These are phyloP conservation scores for Candida boidinii DNA, from an alignment of 805 yeast genomes.

Conservation along the genomic window DNA sequence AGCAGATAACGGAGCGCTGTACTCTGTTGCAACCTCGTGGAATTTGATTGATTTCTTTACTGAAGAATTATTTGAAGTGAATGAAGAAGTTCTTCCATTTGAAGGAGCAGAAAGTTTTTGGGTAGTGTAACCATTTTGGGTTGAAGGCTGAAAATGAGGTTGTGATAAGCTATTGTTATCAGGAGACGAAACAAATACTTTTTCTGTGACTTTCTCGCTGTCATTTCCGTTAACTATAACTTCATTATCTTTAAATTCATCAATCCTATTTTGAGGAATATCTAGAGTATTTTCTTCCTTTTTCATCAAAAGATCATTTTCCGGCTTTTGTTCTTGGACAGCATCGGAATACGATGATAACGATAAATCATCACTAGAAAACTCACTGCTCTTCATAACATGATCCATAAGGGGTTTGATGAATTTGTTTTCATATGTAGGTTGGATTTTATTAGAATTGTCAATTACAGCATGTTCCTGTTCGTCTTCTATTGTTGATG, in stretches of 20 bases:
- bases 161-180: too few species aligned
- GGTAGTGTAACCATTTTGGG: too few species aligned
- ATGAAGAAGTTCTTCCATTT: constrained; percentile 10
- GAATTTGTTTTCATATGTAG: neutral
- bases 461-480: neutral
- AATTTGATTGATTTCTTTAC: constrained; percentile 17
- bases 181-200: too few species aligned
- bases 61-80: constrained; percentile 13
- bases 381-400: constrained; percentile 7
- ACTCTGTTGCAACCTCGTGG: constrained; percentile 3
- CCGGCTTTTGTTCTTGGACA: constrained; percentile 12
- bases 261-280: too few species aligned
- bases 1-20: constrained; percentile 2
- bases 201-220: constrained; percentile 19
- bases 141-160: too few species aligned
- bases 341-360: constrained; percentile 20
- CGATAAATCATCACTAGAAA: constrained; percentile 13
- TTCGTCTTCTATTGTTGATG: too few species aligned
- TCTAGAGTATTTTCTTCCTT: too few species aligned
- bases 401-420: neutral
- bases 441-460: too few species aligned
- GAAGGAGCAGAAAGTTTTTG: neutral
- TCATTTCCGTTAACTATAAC: too few species aligned
- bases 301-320: too few species aligned
- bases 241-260: too few species aligned